phyloP scores from a whole-genome alignment of 1,139 yeast species.

The Hemisphaericaspora subhashii region DNA sequence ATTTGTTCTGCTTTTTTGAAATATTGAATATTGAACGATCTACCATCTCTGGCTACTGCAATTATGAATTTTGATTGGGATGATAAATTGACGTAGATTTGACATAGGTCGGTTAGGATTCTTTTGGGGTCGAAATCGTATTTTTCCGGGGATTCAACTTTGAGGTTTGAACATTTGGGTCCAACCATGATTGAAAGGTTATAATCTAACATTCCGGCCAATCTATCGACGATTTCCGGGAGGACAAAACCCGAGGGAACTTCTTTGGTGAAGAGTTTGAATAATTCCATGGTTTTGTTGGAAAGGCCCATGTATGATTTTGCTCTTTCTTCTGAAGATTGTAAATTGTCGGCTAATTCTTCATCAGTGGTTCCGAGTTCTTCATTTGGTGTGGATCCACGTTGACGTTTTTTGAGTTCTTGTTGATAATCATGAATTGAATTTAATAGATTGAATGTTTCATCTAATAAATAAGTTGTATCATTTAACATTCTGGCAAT shows the following conservation, averaged over 20 bases:
- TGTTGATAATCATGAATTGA: constrained; percentile 74
- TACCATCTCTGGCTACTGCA: constrained; percentile 87
- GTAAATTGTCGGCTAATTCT: constrained; percentile 58
- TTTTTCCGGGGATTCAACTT: constrained; percentile 80
- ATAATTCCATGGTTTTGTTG: constrained; percentile 76
- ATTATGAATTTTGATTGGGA: constrained; percentile 61
- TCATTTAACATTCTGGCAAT: constrained; percentile 95
- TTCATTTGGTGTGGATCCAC: constrained; percentile 25
- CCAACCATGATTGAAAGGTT: constrained; percentile 90
- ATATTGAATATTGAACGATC: constrained; percentile 71
- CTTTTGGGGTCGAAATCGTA: constrained; percentile 81
- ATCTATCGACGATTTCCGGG: constrained; percentile 87
- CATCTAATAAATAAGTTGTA: constrained; percentile 87
- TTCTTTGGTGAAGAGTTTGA: constrained; percentile 79
- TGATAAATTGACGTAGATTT: constrained; percentile 73
- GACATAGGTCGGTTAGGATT: constrained; percentile 66
- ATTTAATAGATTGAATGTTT: constrained; percentile 76
- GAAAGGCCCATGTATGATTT: constrained; percentile 80
- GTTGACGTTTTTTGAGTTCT: constrained; percentile 40
- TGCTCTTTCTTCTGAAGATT: constrained; percentile 72
- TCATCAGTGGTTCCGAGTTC: constrained; percentile 49
- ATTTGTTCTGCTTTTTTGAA: constrained; percentile 73
- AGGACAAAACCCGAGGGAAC: constrained; percentile 86
- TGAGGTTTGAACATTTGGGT: constrained; percentile 85
- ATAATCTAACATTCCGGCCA: constrained; percentile 94